Base-by-base conservation (phyloP, 495 filamentous ascomycete species). In the Talaromyces liani region DNA sequence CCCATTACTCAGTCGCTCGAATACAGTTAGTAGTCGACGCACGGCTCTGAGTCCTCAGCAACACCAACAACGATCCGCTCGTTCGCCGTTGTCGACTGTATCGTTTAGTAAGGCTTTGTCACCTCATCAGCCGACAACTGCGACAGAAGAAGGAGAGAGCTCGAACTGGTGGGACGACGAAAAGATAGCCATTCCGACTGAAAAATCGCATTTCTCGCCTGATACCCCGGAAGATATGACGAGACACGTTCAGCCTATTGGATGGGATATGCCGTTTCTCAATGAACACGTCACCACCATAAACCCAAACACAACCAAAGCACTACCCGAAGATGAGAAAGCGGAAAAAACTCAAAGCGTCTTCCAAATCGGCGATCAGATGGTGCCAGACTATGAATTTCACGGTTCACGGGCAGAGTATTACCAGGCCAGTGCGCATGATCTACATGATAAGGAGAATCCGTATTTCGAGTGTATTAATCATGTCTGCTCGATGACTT, bases 1-100 rank as follows among this genome's bases (percentile, higher is more conserved):
- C 1, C 92, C 92, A 0, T 88, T 96, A 62, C 68, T 85, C 47
- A 74, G 79, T 20, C 70, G 76, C 5, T 77, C 78, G 12, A 79
- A 73, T 65, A 76, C 77, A 6, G 45, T 71, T 1, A 65, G 67
- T 8, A 69, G 70, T 41, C 64, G 68, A 9, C 73, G 65, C 54
- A 74, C 71, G n/a, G 71, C 72, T 4, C 55, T 69, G 4, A 70
- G 70, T 31, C 68, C 73, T 4, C 63, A 68, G 27, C 39, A 74
- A 59, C 71, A 80, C 27, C 66, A 56, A n/a, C 5, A 7, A 14
- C 18, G 22, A 27, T 56, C 53, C 53, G 53, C 53, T 56, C 72
- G 74, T 24, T 70, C 66, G 20, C 65, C 73, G 6, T 68, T 73
- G 9, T 61, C 68, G 60, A 68, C 76, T 10, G 63, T 70, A 33